Conservation (phyloP, 441 rosid genomes). For the Populus hybrid region DNA sequence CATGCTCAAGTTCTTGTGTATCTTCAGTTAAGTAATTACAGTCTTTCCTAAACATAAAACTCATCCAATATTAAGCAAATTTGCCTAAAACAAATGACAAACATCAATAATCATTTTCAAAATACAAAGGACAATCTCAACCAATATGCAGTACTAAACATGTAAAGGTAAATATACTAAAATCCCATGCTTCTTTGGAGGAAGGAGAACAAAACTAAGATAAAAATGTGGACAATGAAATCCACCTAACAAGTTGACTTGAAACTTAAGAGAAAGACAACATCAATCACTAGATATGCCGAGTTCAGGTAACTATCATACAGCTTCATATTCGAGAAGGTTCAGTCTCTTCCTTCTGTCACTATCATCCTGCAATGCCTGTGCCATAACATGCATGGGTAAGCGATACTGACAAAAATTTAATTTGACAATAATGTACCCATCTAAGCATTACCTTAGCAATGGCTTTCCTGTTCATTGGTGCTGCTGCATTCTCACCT, state of each 20-base stretch:
- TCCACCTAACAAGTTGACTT: neutral
- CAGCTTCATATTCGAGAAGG: slow-evolving; percentile 88
- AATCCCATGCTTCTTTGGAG: neutral
- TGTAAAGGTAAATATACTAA: neutral
- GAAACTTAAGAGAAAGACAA: neutral
- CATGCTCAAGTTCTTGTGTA: neutral
- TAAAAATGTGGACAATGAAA: neutral
- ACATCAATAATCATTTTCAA: neutral
- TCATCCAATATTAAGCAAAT: neutral
- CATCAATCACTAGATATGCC: slow-evolving; percentile 8
- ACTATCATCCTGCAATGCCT: slow-evolving; percentile 72
- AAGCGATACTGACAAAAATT: slow-evolving; percentile 6
- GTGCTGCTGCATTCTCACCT: slow-evolving; percentile 67
- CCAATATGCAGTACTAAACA: neutral
- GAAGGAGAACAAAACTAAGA: neutral
- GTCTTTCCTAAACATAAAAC: neutral
- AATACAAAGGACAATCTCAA: neutral
- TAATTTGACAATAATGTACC: neutral
- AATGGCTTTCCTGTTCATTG: slow-evolving; percentile 61
- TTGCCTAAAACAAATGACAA: no score
- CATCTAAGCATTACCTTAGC: slow-evolving; percentile 51
- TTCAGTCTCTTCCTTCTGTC: slow-evolving; percentile 83
- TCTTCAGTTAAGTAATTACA: neutral
- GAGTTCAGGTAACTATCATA: slow-evolving; percentile 46
- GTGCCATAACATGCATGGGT: slow-evolving; percentile 20